Base-by-base conservation (phyloP, 2,329 filamentous ascomycete genomes). In the Samsoniella hepiali region DNA sequence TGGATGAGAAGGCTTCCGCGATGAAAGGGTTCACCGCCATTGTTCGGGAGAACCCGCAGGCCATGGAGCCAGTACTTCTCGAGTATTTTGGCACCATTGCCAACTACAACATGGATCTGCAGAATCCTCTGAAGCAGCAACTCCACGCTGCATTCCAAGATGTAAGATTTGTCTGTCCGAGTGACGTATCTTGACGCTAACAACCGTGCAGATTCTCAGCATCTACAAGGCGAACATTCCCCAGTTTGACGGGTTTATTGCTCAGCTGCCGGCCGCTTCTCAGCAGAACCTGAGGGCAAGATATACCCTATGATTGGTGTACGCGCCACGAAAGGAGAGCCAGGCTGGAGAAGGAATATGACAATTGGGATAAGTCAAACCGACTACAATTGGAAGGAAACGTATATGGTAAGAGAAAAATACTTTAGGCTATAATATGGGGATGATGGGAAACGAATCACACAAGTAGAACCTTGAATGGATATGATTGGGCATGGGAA, bases 1-100 rank as follows among this genome's bases (percentile, higher is more conserved):
- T 92, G 2, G 91, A 96, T 65, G 95, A 99, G 77, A 99, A 99
- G 78, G 92, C 91, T 1, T 93, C 93, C 32, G 94, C 95, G 0
- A 91, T 98, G 74, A 88, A 91, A 70, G 95, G 95, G 0, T 97
- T 99, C 77, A 91, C 91, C 62, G 84, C 90, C 68, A 84, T 96
- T 55, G 90, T 98, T 3, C 84, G 90, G 66, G 86, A 88, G 72
- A 98, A 98, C 71, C 95, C 95, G 0, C 86, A 93, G 72, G 92
- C 93, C 2, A 94, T 99, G 86, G 95, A 98, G 77, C 89, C 89
- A 68, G 90, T 88, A 64, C 81, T 99, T 47, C 81, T 89, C 42
- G 85, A 90, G 63, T 96, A 95, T 77, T 96, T 99, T 74, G 84
- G 82, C 58, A 84, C 91, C 63, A 96, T 98, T 78, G 91, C 94